Base-by-base conservation (phyloP, 441 rosid genomes). In the Brassica balearica region DNA sequence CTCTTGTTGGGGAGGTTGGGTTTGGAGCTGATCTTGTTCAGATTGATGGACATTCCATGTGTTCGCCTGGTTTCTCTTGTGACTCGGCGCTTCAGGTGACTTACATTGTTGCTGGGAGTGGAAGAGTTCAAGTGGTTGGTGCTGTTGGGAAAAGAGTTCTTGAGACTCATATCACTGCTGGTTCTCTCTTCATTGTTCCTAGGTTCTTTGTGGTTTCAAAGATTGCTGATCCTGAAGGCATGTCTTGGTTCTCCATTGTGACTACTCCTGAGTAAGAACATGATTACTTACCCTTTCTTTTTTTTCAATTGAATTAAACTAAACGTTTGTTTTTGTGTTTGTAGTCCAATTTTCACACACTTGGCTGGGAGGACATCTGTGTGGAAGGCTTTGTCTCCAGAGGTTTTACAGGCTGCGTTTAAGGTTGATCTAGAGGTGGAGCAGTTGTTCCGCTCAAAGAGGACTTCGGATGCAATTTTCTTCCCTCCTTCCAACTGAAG, bases 51-150 rank as follows among this genome's bases (percentile, higher is more conserved):
- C 62, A 56, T 8, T 56, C 62, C 5, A 56, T 56, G 62, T 56
- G 62, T 3, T 94, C 98, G 12, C 98, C 97, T 64, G 98, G 97
- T 1, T 92, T 92, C 65, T 94, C 97, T 0, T 92, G 98, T 69
- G 98, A 94, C 80, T 92, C 98, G 0, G 97, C 97, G 8, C 62
- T 89, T 53, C 97, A 94, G 68, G 98, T 94, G 38, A 94, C 96
- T 10, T 92, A 91, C 73, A 82, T 94, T 78, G 88, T 91, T 0
- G 80, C 84, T 12, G 97, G 97, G 0, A 86, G 96, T 11, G 97
- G 98, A 15, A 88, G 91, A 2, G 95, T 86, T 59, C 96, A 94
- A 53, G 84, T 94, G 7, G 92, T 92, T 14, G 97, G 98, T 10
- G 78, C 85, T 9, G 91, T 90, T 36, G 97, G 96, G 3, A 81